These are phyloP conservation scores for Apiotrichum montevideense DNA, from an alignment of 1,284 basidiomycete genomes.

Conservation along the genomic window DNA sequence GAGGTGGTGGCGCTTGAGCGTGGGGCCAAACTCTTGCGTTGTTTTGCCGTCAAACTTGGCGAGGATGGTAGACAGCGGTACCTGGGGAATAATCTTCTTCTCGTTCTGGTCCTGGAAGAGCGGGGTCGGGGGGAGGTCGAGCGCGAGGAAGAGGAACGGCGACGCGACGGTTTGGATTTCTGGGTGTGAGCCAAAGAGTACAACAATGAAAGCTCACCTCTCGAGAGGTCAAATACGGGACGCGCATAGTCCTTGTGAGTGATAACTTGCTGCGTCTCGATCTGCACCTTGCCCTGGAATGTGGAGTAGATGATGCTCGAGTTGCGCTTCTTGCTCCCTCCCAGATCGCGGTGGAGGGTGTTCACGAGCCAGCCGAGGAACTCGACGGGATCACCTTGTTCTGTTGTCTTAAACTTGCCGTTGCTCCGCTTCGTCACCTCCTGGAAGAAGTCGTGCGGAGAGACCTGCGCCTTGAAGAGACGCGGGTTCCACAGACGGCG, in stretches of 20 bases:
- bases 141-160: slow-evolving; percentile 89
- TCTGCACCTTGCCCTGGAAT: slow-evolving; percentile 88
- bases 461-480: slow-evolving; percentile 95
- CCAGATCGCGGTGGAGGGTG: slow-evolving; percentile 82
- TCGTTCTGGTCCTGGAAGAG: slow-evolving; percentile 91
- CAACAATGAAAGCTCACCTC: slow-evolving; percentile 55
- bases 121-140: slow-evolving; percentile 93
- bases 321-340: slow-evolving; percentile 76
- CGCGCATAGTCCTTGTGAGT: slow-evolving; percentile 68
- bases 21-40: slow-evolving; percentile 78
- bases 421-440: slow-evolving; percentile 82
- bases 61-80: slow-evolving; percentile 82
- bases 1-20: slow-evolving; percentile 82
- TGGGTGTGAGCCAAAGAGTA: slow-evolving; percentile 34
- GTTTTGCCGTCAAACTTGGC: slow-evolving; percentile 91
- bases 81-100: slow-evolving; percentile 98
- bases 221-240: slow-evolving; percentile 82
- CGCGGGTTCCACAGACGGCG: slow-evolving; percentile 94
- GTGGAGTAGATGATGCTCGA: slow-evolving; percentile 87
- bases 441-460: slow-evolving; percentile 95
- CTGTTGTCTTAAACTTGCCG: slow-evolving; percentile 84
- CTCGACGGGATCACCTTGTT: slow-evolving; percentile 92
- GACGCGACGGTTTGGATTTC: slow-evolving; percentile 80
- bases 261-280: slow-evolving; percentile 90
- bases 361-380: slow-evolving; percentile 96